Percentiles rank a stretch among this genome's conserved stretches.
Conservation (phyloP, 2,329 filamentous ascomycete genomes). For the Dactylellina drechsleri region DNA sequence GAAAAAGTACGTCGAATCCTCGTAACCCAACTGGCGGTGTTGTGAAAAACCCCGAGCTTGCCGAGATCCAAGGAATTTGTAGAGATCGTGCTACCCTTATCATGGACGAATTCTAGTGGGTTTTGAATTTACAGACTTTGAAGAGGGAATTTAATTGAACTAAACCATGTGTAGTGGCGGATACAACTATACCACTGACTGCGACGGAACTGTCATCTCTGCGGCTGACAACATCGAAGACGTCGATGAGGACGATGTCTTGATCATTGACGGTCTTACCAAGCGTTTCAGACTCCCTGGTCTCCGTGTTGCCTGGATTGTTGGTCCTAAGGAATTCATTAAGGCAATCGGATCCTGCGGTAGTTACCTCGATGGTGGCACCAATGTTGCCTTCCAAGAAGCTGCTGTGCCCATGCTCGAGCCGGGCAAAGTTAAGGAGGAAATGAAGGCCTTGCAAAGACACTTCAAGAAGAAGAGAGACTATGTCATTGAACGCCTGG, state of each 20-base stretch:
- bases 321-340: conserved; percentile 96
- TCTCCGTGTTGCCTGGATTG: conserved; percentile 95
- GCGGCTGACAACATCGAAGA: conserved; percentile 84
- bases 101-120: conserved; percentile 93
- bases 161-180: conserved; percentile 63
- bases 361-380: conserved; percentile 92
- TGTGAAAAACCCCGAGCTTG: conserved; percentile 82
- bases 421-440: conserved; percentile 77
- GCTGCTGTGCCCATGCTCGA: conserved; percentile 94
- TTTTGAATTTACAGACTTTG: not conserved
- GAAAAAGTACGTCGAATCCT: conserved; percentile 80
- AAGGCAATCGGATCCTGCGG: conserved; percentile 91
- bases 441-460: conserved; percentile 87
- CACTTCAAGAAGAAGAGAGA: conserved; percentile 96
- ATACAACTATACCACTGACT: conserved; percentile 94
- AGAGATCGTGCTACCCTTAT: conserved; percentile 89
- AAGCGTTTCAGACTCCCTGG: conserved; percentile 96
- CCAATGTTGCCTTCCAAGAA: conserved; percentile 95
- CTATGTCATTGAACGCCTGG: conserved; percentile 82
- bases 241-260: conserved; percentile 71
- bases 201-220: conserved; percentile 88
- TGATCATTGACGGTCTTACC: conserved; percentile 94
- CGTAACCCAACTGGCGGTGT: conserved; percentile 93
- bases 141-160: not conserved
- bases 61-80: conserved; percentile 91